A percentile compares a stretch with the other conserved stretches of the same genome.
These are phyloP conservation scores for Triticum urartu DNA, from an alignment of 176 grass and related monocot genomes.

Conservation along the genomic window DNA sequence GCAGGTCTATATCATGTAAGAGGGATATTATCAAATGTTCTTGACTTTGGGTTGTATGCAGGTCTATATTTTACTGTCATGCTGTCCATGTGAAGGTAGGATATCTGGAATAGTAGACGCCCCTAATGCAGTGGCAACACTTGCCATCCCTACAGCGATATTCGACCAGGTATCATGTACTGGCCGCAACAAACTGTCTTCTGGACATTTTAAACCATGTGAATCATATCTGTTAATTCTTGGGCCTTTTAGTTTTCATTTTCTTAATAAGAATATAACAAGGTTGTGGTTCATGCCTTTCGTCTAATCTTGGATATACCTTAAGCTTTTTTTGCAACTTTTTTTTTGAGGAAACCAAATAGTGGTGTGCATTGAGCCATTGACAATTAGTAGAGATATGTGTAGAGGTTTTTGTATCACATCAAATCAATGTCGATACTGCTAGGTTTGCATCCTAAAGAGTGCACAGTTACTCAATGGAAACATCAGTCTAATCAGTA, in stretches of 20 bases:
- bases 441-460: not conserved
- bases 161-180: conserved; percentile 69
- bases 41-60: conserved; percentile 34
- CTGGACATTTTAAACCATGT: not conserved
- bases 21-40: conserved; percentile 20
- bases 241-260: not conserved
- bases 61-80: conserved; percentile 86
- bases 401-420: not conserved
- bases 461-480: not conserved
- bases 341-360: not conserved
- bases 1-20: not conserved
- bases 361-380: not conserved
- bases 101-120: conserved; percentile 90
- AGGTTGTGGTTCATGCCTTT: not conserved
- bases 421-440: not conserved
- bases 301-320: not conserved
- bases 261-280: not conserved
- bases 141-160: conserved; percentile 86
- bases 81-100: conserved; percentile 90
- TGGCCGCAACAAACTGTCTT: conserved; percentile 2
- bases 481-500: not conserved
- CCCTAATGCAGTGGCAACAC: conserved; percentile 81
- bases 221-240: not conserved
- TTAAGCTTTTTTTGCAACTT: not conserved
- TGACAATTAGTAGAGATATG: not conserved